Base-by-base conservation (phyloP, 2,329 filamentous ascomycete genomes). In the Colletotrichum viniferum region DNA sequence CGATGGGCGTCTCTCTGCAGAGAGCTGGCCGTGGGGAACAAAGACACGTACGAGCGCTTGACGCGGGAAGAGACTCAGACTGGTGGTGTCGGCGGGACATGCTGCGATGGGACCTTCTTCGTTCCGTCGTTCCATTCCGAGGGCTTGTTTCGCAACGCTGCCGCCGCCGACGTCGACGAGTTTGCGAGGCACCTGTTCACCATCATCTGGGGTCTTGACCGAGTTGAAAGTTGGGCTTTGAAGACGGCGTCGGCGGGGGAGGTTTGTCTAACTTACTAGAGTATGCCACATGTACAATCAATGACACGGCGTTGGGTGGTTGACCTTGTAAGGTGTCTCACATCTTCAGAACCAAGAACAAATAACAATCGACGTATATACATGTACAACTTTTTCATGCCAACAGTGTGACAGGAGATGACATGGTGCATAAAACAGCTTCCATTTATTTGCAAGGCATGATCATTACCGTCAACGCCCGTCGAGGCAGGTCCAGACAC, bases 381-480 rank as follows among this genome's bases (percentile, higher is more conserved):
- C 18, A 71, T n/a, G 38, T 32, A 32, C 61, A 16, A 58, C 64
- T 63, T 79, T 78, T 78, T 77, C 74, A 65, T 52, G 63, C 43
- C 60, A 78, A 62, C 73, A 76, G 76, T 75, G 74, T 77, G 76
- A 63, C 16, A 24, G 24, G 9, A 38, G 38, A n/a, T 21, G 43
- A 32, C 43, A 36, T 52, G 66, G 75, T 64, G 70, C 77, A 76
- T 69, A 77, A 76, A 75, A 77, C 73, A 74, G 73, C 76, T 75
- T 77, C 72, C 63, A 71, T 77, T 67, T 74, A 70, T 66, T 77
- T 77, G 71, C 71, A 72, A 77, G 64, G 74, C 74, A 77, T 77
- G 67, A 77, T 77, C 76, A 77, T 77, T 77, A 77, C 76, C 76
- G 72, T 77, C 74, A 77, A 77, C 76, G 76, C 76, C 76, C 55